Conservation (phyloP, 495 filamentous ascomycete species). For the Penicillium ochrochloron region DNA sequence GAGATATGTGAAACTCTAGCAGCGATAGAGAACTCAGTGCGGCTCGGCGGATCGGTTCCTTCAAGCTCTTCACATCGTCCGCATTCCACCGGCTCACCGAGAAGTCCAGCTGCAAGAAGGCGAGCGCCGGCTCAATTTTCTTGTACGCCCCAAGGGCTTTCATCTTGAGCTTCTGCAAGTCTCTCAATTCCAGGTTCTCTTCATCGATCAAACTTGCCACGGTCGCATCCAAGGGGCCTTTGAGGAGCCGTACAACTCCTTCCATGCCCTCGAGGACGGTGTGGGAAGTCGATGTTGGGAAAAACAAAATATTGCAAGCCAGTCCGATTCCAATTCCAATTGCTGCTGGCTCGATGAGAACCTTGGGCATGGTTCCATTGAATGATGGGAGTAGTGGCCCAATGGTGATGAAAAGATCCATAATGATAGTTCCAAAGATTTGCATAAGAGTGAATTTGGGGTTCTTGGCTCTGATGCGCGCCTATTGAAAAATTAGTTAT, state of each 20-base stretch:
- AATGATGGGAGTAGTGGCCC: slow-evolving; percentile 43
- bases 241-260: slow-evolving; percentile 36
- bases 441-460: slow-evolving; percentile 40
- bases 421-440: slow-evolving; percentile 46
- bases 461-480: slow-evolving; percentile 44
- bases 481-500: slow-evolving; percentile 19
- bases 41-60: slow-evolving; percentile 32
- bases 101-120: slow-evolving; percentile 37
- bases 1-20: slow-evolving; percentile 34
- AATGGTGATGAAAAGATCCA: slow-evolving; percentile 42
- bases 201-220: slow-evolving; percentile 22
- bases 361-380: slow-evolving; percentile 42
- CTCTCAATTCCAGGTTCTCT: slow-evolving; percentile 18
- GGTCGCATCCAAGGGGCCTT: slow-evolving; percentile 36
- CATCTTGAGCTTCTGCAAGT: slow-evolving; percentile 25
- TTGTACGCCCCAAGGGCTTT: slow-evolving; percentile 28
- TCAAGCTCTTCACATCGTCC: slow-evolving; percentile 37
- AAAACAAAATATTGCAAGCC: slow-evolving; percentile 44
- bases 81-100: slow-evolving; percentile 37
- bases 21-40: slow-evolving; percentile 25
- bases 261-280: slow-evolving; percentile 41
- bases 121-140: slow-evolving; percentile 31
- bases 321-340: slow-evolving; percentile 46
- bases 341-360: slow-evolving; percentile 41
- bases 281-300: slow-evolving; percentile 47